These are phyloP conservation scores for Rhamnella rubrinervis DNA, from an alignment of 331 rosid species.

Conservation along the genomic window DNA sequence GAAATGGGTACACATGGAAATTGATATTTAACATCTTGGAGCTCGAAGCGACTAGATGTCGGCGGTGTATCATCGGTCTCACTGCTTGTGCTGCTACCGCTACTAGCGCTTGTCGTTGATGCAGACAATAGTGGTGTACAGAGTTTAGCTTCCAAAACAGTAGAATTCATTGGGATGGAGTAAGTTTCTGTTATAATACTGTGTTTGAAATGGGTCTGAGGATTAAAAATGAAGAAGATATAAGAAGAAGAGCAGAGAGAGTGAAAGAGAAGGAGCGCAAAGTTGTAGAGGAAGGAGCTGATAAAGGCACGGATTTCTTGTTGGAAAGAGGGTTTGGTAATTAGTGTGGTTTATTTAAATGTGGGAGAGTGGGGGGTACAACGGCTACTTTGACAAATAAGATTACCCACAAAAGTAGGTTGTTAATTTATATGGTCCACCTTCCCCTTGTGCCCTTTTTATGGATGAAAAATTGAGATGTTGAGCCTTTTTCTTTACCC, in stretches of 20 bases:
- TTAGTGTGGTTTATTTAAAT: constrained; percentile 15
- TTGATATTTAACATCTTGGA: constrained; percentile 8
- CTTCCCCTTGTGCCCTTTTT: neutral
- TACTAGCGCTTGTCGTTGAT: constrained; percentile 21
- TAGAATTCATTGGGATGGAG: constrained; percentile 4
- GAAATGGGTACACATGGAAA: constrained; percentile 27
- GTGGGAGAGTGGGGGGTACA: constrained; percentile 32
- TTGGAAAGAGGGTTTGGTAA: constrained; percentile 16
- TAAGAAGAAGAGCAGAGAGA: neutral
- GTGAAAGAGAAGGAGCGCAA: constrained; percentile 29
- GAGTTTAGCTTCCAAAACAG: constrained; percentile 23
- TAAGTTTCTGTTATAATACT: neutral
- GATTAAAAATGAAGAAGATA: neutral
- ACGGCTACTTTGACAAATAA: constrained; percentile 71
- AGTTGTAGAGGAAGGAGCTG: constrained; percentile 7
- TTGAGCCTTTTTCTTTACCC: neutral
- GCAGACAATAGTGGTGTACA: constrained; percentile 36
- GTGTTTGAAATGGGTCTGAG: neutral
- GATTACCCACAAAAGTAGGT: constrained; percentile 28
- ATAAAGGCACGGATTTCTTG: constrained; percentile 38
- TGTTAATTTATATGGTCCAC: constrained; percentile 16
- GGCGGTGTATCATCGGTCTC: constrained; percentile 49
- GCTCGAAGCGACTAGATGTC: constrained; percentile 26
- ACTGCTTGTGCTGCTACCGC: constrained; percentile 18
- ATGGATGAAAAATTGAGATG: constrained; percentile 23